phyloP scores from a whole-genome alignment of 768 basidiomycete species.

The Auriscalpium microsporum region DNA sequence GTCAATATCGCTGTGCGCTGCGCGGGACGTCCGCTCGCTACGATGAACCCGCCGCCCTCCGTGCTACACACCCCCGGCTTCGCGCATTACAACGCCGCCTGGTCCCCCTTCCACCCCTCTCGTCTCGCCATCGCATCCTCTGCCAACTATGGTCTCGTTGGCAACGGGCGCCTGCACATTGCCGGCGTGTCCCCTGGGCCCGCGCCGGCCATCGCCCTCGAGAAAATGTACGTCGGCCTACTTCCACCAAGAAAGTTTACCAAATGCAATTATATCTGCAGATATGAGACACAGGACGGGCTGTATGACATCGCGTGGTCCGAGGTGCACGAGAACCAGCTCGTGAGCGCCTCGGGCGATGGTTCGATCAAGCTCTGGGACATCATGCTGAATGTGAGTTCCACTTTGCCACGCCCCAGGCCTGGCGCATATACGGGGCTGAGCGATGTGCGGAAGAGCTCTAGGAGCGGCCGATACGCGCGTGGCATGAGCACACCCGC shows the following conservation, averaged over 20 bases:
- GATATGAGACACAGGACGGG: conserved; percentile 86
- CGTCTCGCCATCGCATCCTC: conserved; percentile 75
- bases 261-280: conserved; percentile 37
- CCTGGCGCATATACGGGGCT: not conserved
- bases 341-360: conserved; percentile 84
- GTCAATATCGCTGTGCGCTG: not conserved
- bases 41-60: conserved; percentile 39
- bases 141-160: conserved; percentile 91
- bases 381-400: conserved; percentile 65
- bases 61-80: conserved; percentile 70
- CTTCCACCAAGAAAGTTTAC: conserved; percentile 7
- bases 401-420: not conserved
- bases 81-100: conserved; percentile 72
- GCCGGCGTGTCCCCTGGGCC: conserved; percentile 40
- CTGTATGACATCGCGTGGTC: conserved; percentile 93
- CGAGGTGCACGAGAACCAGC: conserved; percentile 88
- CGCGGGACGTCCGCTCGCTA: not conserved
- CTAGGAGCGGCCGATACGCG: conserved; percentile 82
- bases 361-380: conserved; percentile 91
- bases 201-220: conserved; percentile 38
- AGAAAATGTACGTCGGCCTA: conserved; percentile 53
- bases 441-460: conserved; percentile 16
- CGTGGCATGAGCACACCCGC: conserved; percentile 90
- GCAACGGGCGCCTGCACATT: conserved; percentile 83
- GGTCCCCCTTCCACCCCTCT: conserved; percentile 78